Evolutionary conservation across 352 stramenopile species (phyloP).

Genomic region (Phytopythium boreale): DNA sequence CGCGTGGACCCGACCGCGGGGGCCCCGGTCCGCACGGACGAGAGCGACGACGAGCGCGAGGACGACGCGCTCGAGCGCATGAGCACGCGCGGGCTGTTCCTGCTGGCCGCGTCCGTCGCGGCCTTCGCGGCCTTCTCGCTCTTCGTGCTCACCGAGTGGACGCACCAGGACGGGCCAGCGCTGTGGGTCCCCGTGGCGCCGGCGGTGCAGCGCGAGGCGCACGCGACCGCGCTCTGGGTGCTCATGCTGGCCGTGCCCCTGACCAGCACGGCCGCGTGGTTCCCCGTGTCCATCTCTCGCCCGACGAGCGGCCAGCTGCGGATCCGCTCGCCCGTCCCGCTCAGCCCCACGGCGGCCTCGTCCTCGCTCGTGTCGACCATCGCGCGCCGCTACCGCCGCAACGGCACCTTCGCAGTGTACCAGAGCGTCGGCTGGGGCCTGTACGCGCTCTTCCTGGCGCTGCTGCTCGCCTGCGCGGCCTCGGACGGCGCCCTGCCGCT

Average conservation of each 20-base stretch:
- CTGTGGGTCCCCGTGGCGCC: slow-evolving; percentile 23
- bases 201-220: slow-evolving; percentile 32
- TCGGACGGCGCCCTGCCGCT: slow-evolving; percentile 21
- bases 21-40: not conserved
- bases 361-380: slow-evolving; percentile 24
- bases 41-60: not conserved
- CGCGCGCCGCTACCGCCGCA: slow-evolving; percentile 26
- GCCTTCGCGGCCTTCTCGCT: slow-evolving; percentile 67
- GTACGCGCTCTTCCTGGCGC: slow-evolving; percentile 48
- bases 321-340: slow-evolving; percentile 26
- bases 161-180: slow-evolving; percentile 30
- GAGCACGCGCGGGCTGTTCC: slow-evolving; percentile 45
- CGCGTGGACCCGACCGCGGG: not conserved
- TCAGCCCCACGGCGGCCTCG: slow-evolving; percentile 12
- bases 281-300: slow-evolving; percentile 49
- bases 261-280: slow-evolving; percentile 59
- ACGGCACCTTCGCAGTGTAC: slow-evolving; percentile 69
- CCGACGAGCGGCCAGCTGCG: slow-evolving; percentile 17
- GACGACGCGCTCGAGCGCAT: slow-evolving; percentile 27
- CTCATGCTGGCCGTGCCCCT: slow-evolving; percentile 44
- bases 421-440: slow-evolving; percentile 58
- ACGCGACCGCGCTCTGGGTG: slow-evolving; percentile 35
- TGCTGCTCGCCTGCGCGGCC: slow-evolving; percentile 37
- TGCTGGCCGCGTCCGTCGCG: slow-evolving; percentile 49
- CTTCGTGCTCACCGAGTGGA: slow-evolving; percentile 53